Base-by-base conservation (phyloP, 2,329 filamentous ascomycete species). In the Sporothrix curviconia region DNA sequence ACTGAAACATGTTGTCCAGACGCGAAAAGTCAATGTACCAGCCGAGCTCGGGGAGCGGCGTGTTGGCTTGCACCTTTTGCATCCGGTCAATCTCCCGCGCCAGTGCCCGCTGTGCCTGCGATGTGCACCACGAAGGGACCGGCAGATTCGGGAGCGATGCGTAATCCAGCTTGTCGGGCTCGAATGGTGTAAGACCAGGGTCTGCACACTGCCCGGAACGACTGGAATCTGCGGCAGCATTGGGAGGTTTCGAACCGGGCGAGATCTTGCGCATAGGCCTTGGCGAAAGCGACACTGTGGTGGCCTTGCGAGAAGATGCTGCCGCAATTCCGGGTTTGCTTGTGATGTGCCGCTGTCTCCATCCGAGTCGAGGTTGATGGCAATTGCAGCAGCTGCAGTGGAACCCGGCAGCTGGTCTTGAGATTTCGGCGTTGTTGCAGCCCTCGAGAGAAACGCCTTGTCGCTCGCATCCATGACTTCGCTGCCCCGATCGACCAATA, bases 1-100 rank as follows among this genome's bases (percentile, higher is more conserved):
- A 95, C 66, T 95, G 90, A 66, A 94, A 96, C 61, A 91, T 78
- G 65, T 92, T 95, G 22, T 74, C 79, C 37, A 92, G 75, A 51
- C 82, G 79, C 6, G 75, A 72, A 49, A 79, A 77, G 65, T 95
- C 81, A 56, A 95, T 84, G 66, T 90, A 90, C 90, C 91, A 96
- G 15, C 92, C 92, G 0, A 95, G 78, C 59, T 87, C 81, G 59
- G 85, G 78, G 1, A 82, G 68, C 22, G 46, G 79, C 1, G 78
- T 82, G 11, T 68, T 73, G 1, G 79, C 69, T 67, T 96, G 91
- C 1, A 84, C 70, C 58, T 81, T 80, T 34, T 88, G 72, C 0
- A 92, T 74, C 8, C 77, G 76, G 55, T 76, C 78, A 44, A 95
- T 77, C 62, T 91, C 86, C 40, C 76, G 76, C 60, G 83, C 80